phyloP scores from a whole-genome alignment of 768 basidiomycete species.

The Leccinum disarticulatum region DNA sequence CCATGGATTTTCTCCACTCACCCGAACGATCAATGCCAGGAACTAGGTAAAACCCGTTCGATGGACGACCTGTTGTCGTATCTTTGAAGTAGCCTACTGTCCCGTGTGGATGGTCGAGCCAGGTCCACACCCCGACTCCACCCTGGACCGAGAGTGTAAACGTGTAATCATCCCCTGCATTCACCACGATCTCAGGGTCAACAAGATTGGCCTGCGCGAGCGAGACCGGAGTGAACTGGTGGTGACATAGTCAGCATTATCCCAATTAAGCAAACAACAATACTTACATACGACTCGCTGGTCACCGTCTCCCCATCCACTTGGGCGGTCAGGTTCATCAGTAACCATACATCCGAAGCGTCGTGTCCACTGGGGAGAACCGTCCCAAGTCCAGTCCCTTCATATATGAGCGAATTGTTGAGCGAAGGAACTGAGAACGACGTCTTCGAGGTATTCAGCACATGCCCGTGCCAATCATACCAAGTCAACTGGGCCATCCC shows the following conservation, averaged over 20 bases:
- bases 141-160: conserved; percentile 53
- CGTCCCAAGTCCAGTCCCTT: conserved; percentile 39
- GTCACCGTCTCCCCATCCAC: conserved; percentile 41
- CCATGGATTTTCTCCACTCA: conserved; percentile 36
- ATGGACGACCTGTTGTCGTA: conserved; percentile 37
- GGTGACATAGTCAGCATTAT: neutral
- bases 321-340: conserved; percentile 48
- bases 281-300: conserved; percentile 53
- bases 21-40: conserved; percentile 52
- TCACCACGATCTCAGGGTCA: too few species aligned
- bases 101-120: conserved; percentile 58
- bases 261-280: neutral
- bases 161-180: conserved; percentile 39
- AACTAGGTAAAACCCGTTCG: conserved; percentile 57
- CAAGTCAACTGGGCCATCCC: conserved; percentile 53
- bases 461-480: conserved; percentile 54
- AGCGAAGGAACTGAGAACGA: conserved; percentile 46
- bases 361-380: conserved; percentile 45
- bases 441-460: conserved; percentile 37
- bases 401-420: conserved; percentile 49
- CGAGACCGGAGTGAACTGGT: too few species aligned
- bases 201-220: too few species aligned
- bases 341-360: conserved; percentile 48
- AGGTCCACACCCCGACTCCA: conserved; percentile 58
- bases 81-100: conserved; percentile 56